A percentile compares a stretch with the other conserved stretches of the same genome.
Conservation (phyloP, 495 filamentous ascomycete genomes). For the Cryomyces antarcticus region DNA sequence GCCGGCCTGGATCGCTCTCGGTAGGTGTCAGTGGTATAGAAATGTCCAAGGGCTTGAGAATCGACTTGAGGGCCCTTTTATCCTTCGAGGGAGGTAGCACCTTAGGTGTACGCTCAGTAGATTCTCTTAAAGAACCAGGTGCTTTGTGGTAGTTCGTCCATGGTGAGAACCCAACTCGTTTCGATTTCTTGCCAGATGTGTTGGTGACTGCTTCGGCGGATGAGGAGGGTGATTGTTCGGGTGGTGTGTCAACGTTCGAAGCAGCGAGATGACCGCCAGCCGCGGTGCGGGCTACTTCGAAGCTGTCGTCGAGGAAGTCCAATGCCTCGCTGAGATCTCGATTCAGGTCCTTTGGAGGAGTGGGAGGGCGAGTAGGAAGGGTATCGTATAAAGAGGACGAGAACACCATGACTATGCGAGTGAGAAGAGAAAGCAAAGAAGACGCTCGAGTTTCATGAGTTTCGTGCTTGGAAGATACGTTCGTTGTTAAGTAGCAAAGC, state of each 20-base stretch:
- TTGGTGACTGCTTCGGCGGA: constrained; percentile 18
- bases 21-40: constrained; percentile 19
- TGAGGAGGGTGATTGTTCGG: constrained; percentile 25
- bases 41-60: constrained; percentile 49
- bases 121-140: constrained; percentile 11
- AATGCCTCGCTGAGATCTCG: constrained; percentile 13
- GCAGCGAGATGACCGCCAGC: not conserved
- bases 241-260: constrained; percentile 22
- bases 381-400: not conserved
- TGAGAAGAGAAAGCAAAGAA: no score
- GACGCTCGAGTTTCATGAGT: no score
- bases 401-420: no score
- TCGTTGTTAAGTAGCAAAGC: no score
- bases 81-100: constrained; percentile 37
- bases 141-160: constrained; percentile 46
- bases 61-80: constrained; percentile 57
- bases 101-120: constrained; percentile 24
- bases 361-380: constrained; percentile 34
- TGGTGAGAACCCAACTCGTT: constrained; percentile 38
- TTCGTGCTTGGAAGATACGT: no score
- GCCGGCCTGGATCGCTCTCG: constrained; percentile 6
- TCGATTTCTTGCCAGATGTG: constrained; percentile 28
- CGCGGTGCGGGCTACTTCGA: constrained; percentile 5
- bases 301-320: constrained; percentile 16
- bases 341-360: constrained; percentile 37